These are phyloP conservation scores for Talaromyces sp. DNA, from an alignment of 2,329 filamentous ascomycete species.

Conservation along the genomic window DNA sequence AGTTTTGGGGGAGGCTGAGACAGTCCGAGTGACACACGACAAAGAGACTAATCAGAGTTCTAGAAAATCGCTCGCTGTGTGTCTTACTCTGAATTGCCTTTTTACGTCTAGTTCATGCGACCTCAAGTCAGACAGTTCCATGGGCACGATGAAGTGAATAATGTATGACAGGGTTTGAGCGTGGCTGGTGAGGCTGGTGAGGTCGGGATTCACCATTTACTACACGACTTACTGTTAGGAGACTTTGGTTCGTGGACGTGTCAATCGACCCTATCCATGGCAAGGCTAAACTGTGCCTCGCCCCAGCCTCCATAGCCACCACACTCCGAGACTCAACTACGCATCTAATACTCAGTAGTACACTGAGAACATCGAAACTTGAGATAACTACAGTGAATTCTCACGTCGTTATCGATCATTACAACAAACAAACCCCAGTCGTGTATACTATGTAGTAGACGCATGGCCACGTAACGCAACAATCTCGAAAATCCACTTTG, in stretches of 20 bases:
- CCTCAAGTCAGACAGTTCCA: neutral
- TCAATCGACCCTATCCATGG: neutral
- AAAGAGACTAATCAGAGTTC: neutral
- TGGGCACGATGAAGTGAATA: neutral
- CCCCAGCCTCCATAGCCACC: conserved; percentile 4
- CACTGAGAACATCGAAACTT: too few relatives aligned
- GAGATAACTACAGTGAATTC: too few relatives aligned
- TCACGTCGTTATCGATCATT: too few relatives aligned
- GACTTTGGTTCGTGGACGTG: too few relatives aligned
- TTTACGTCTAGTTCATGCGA: neutral
- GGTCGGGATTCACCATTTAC: too few relatives aligned
- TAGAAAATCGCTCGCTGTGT: neutral
- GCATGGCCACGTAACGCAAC: too few relatives aligned
- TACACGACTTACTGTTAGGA: too few relatives aligned
- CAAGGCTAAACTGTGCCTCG: conserved; percentile 4
- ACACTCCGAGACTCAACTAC: neutral
- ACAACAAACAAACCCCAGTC: too few relatives aligned
- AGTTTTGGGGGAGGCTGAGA: conserved; percentile 7
- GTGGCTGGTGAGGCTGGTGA: too few relatives aligned
- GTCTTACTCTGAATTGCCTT: neutral
- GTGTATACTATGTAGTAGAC: too few relatives aligned
- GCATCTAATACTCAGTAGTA: neutral
- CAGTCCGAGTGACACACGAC: neutral
- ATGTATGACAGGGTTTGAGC: neutral
- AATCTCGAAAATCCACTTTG: neutral